These are phyloP conservation scores for Rehmannia glutinosa DNA, from an alignment of 257 asterid genomes.

Conservation along the genomic window DNA sequence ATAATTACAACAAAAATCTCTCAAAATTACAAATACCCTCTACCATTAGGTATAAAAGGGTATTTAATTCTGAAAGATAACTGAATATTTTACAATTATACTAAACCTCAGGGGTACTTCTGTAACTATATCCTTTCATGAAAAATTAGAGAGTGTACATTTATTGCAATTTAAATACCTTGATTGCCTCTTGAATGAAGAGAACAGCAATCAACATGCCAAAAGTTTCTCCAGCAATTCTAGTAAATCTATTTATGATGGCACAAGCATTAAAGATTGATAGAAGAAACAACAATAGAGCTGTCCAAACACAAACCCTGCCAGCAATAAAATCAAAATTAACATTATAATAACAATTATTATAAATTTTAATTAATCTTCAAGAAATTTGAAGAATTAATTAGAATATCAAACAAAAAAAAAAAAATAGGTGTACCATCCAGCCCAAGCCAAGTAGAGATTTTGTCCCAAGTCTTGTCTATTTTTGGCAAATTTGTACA, in stretches of 20 bases:
- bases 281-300: constrained; percentile 39
- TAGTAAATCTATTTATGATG: constrained; percentile 38
- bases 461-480: constrained; percentile 34
- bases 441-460: constrained; percentile 54
- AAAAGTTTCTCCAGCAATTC: constrained; percentile 55
- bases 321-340: background rate
- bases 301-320: constrained; percentile 64
- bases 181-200: constrained; percentile 46
- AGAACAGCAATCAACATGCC: constrained; percentile 49
- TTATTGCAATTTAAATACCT: constrained; percentile 35
- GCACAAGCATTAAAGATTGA: constrained; percentile 44
- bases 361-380: too few relatives aligned
- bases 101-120: too few relatives aligned
- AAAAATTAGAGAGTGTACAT: too few relatives aligned
- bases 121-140: too few relatives aligned
- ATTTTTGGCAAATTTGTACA: constrained; percentile 51
- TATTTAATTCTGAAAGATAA: too few relatives aligned
- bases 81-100: too few relatives aligned
- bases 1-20: too few relatives aligned
- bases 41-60: too few relatives aligned
- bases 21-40: too few relatives aligned
- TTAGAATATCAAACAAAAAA: background rate
- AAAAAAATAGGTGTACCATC: background rate
- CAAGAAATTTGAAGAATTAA: too few relatives aligned
- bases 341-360: too few relatives aligned